These are phyloP conservation scores for Helichrysum umbraculigerum DNA, from an alignment of 129 eudicot species.

Conservation along the genomic window DNA sequence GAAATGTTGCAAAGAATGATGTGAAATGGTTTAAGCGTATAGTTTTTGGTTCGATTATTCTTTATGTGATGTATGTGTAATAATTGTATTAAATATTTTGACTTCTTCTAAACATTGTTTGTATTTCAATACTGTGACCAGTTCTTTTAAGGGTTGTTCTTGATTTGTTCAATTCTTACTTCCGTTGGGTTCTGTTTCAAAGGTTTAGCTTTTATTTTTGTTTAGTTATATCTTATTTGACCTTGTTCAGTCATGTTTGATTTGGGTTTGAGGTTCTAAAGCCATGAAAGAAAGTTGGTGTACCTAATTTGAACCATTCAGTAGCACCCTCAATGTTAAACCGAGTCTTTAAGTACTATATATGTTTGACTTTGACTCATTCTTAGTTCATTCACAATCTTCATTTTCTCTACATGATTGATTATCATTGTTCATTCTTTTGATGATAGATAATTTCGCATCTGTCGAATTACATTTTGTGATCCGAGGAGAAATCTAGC, in stretches of 20 bases:
- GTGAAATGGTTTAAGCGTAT: neutral
- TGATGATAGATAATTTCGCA: neutral
- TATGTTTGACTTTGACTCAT: conserved; percentile 5
- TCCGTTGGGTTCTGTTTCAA: neutral
- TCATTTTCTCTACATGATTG: neutral
- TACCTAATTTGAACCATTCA: conserved; percentile 2
- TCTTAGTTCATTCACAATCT: neutral
- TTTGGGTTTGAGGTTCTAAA: neutral
- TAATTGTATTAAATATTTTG: neutral
- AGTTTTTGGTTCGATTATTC: neutral
- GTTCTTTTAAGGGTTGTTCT: conserved; percentile 1
- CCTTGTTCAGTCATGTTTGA: neutral
- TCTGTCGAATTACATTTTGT: neutral
- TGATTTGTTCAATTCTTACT: conserved; percentile 2
- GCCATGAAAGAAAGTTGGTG: neutral
- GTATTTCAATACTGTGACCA: neutral
- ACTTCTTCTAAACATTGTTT: neutral
- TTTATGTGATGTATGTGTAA: conserved; percentile 4
- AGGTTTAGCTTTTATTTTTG: neutral
- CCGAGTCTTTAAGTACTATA: neutral
- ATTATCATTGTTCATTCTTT: neutral
- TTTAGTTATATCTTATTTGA: neutral
- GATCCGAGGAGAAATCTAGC: conserved; percentile 10
- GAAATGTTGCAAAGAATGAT: neutral
- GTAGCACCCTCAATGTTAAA: neutral